Evolutionary conservation across 2,329 filamentous ascomycete species (phyloP), one percentile per base, ranked within the genome.

Genomic region (Diplodia scrobiculata): DNA sequence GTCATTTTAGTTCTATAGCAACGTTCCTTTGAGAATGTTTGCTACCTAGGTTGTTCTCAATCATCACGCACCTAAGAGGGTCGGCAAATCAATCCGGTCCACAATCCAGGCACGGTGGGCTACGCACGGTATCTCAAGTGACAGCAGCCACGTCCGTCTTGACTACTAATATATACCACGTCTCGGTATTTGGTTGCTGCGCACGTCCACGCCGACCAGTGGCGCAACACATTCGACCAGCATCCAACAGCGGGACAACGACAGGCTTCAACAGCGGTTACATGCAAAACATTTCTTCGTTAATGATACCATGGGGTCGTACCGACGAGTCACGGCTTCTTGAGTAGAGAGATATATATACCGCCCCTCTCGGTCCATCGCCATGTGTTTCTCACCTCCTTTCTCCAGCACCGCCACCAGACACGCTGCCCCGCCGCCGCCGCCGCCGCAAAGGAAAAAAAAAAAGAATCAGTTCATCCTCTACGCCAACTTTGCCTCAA

Each of bases 401-500:
- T 34, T 4, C 25, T 25, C 6, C 32, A 34, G 32, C 32, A 34
- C 9, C 32, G 32, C 32, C 32, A 9, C 9, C 32, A 34, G 5
- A 10, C 5, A 34, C 32, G 9, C 1, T 34, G 25, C 25, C 3
- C 25, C 3, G 25, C 25, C 25, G 25, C 25, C 25, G 3, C 25
- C 25, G 25, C 25, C 25, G 3, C 25, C 25, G 25, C 25, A 25
- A 34, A 34, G 9, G 9, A 6, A 6, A 32, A 32, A 32, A 32
- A 32, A 32, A 32, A 34, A 34, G 32, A 34, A 34, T 1, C 7
- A 10, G 5, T 10, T 34, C 32, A 10, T 36, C 34, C 10, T 11
- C 34, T 36, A 1, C 27, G 45, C 41, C 25, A 62, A 21, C 47
- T 14, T 51, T 21, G 58, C 64, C 48, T 65, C 60, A 1, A 71